Percentiles rank a stretch among this genome's conserved stretches.
Conservation (phyloP, 2,329 filamentous ascomycete genomes). For the Paecilomyces variotii region DNA sequence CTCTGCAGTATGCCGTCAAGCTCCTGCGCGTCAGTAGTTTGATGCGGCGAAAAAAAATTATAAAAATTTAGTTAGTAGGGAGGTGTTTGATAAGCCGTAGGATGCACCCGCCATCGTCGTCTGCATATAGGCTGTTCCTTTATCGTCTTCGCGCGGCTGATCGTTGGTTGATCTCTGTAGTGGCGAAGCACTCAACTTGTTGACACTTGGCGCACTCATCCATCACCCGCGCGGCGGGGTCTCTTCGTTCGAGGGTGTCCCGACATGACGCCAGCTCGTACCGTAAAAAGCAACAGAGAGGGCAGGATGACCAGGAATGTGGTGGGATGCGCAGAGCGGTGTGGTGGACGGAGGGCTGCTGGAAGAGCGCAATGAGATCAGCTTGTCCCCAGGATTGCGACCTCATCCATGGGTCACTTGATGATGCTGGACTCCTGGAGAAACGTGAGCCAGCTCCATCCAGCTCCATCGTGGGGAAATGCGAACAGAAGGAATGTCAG, state of each 20-base stretch:
- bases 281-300: background rate
- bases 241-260: background rate
- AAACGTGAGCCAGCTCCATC: background rate
- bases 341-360: background rate
- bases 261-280: background rate
- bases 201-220: background rate
- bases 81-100: background rate
- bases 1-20: background rate
- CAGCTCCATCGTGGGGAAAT: background rate
- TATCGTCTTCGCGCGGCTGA: background rate
- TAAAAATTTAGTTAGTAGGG: too few species aligned
- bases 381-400: background rate
- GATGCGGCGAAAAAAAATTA: background rate
- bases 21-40: background rate
- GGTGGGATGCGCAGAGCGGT: background rate
- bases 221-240: background rate
- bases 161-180: background rate
- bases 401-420: background rate
- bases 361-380: background rate
- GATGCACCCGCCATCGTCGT: background rate
- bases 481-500: background rate
- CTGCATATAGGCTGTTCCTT: background rate
- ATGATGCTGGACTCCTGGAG: background rate
- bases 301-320: background rate
- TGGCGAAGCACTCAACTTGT: background rate